Conservation (phyloP, 2,329 filamentous ascomycete species). For the Pseudogymnoascus sp. region DNA sequence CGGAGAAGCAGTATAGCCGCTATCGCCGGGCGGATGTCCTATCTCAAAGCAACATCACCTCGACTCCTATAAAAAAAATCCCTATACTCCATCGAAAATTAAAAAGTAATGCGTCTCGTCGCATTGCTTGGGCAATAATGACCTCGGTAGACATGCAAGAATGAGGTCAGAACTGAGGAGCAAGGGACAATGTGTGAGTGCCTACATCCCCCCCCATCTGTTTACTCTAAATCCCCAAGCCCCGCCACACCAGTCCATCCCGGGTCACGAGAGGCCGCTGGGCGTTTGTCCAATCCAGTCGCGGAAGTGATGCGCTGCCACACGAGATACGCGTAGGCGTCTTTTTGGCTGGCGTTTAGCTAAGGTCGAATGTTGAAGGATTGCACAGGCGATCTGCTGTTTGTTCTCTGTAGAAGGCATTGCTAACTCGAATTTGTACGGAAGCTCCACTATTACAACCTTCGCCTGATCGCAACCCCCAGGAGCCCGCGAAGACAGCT, state of each 20-base stretch:
- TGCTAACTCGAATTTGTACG: neutral
- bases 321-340: neutral
- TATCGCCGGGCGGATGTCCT: constrained; percentile 1
- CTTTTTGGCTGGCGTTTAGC: neutral
- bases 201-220: neutral
- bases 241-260: neutral
- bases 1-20: neutral
- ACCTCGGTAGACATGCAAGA: constrained; percentile 4
- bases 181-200: constrained; percentile 5
- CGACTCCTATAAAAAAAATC: neutral
- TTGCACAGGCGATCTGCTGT: neutral
- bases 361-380: neutral
- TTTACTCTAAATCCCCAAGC: neutral
- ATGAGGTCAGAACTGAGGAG: neutral
- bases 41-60: neutral
- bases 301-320: neutral
- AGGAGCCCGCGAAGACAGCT: neutral
- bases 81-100: neutral
- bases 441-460: constrained; percentile 5
- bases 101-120: neutral
- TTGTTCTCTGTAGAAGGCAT: neutral
- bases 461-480: neutral
- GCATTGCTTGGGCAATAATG: constrained; percentile 3
- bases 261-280: constrained; percentile 2
- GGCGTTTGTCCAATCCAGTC: neutral